Evolutionary conservation across 1,284 basidiomycete genomes (phyloP), one percentile per base, ranked within the genome.

Genomic region (Xanthoconium separans): DNA sequence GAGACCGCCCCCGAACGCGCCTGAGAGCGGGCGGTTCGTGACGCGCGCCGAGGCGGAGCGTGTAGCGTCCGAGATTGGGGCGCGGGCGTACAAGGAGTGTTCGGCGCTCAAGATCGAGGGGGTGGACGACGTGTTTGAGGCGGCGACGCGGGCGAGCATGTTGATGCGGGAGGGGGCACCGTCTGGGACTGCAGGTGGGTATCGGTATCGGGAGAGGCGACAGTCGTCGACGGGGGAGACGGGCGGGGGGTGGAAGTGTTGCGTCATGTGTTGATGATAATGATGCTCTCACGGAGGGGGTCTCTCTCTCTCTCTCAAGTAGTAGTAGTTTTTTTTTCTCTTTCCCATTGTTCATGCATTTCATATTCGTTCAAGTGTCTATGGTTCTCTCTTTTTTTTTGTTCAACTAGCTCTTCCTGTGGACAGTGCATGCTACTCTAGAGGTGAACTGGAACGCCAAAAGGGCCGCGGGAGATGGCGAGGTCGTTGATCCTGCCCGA

Each of bases 41-140:
- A 83, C 85, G 29, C 83, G 83, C 2, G 85, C 82, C 48, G 78
- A 91, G 75, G 93, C 89, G 33, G 86, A 91, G 73, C 78, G 83
- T 44, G 87, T 92, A 16, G 91, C 92, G 7, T 77, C 79, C 42
- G 79, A 77, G 36, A 95, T 96, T 61, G 91, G 93, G 37, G 95
- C 95, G 22, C 82, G 92, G 29, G 89, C 84, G 41, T 98, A 96
- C 77, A 93, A 93, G 73, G 95, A 97, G 71, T 97, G 94, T 66
- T 93, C 90, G 3, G 90, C 95, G 22, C 78, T 97, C 50, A 87
- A 87, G 70, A 95, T 95, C 63, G 87, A 94, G 71, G 95, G 95
- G 44, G 95, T 97, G 13, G 95, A 97, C 72, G 90, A 94, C 61
- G 91, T 97, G 37, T 98, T 97, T 61, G 95, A 98, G 76, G 89